These are phyloP conservation scores for Choiromyces venosus DNA, from an alignment of 495 filamentous ascomycete species.

Conservation along the genomic window DNA sequence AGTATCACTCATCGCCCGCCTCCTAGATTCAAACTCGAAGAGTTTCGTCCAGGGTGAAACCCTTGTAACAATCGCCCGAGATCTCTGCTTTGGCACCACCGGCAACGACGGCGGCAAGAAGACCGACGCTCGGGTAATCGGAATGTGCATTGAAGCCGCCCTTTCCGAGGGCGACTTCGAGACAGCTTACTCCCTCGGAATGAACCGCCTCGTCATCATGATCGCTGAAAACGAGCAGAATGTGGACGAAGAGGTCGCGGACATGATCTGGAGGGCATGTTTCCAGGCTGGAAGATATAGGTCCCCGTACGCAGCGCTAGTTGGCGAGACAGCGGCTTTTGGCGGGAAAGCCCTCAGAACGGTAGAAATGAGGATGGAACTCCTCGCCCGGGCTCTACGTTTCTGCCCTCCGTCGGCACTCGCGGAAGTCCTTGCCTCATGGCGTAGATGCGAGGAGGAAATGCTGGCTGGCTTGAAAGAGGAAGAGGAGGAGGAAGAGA, in stretches of 20 bases:
- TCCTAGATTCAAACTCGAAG: slow-evolving; percentile 78
- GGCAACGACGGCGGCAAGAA: slow-evolving; percentile 32
- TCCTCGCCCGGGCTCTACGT: slow-evolving; percentile 75
- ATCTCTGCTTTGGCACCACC: slow-evolving; percentile 50
- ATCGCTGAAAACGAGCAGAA: slow-evolving; percentile 30
- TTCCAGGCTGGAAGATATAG: slow-evolving; percentile 80
- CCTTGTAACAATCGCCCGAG: slow-evolving; percentile 68
- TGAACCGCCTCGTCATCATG: slow-evolving; percentile 56
- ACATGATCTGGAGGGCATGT: slow-evolving; percentile 87
- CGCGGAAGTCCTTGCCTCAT: slow-evolving; percentile 76
- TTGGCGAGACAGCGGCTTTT: slow-evolving; percentile 46
- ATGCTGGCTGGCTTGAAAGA: slow-evolving; percentile 60
- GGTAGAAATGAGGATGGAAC: slow-evolving; percentile 71
- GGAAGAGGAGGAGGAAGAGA: slow-evolving; percentile 67
- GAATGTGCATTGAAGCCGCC: slow-evolving; percentile 84
- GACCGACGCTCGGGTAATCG: slow-evolving; percentile 65
- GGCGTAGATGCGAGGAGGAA: slow-evolving; percentile 84
- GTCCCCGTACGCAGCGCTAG: slow-evolving; percentile 41
- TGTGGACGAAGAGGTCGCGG: slow-evolving; percentile 52
- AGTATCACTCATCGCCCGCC: slow-evolving; percentile 71
- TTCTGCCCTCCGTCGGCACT: slow-evolving; percentile 73
- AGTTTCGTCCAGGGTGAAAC: slow-evolving; percentile 84
- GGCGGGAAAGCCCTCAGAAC: slow-evolving; percentile 53
- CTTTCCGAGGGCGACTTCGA: slow-evolving; percentile 86
- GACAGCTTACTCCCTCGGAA: slow-evolving; percentile 91